These are phyloP conservation scores for Sporisorium sorghi DNA, from an alignment of 1,284 basidiomycete genomes.

Conservation along the genomic window DNA sequence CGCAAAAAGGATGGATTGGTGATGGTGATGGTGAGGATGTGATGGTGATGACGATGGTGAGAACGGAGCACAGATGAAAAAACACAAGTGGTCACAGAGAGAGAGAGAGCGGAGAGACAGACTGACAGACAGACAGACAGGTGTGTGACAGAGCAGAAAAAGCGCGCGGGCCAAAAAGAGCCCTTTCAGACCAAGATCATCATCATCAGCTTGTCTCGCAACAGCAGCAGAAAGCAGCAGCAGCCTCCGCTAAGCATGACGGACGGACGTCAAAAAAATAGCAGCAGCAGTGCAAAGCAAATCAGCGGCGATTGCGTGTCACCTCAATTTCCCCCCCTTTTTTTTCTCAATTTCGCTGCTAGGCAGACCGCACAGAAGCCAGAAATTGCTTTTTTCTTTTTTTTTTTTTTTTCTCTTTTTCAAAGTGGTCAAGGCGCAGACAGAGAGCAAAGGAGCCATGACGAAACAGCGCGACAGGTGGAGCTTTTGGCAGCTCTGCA, in stretches of 20 bases:
- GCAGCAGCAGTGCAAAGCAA: no score
- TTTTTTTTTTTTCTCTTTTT: neutral
- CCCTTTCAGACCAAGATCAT: neutral
- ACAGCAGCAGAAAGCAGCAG: no score
- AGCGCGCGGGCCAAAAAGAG: neutral
- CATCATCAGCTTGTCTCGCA: neutral
- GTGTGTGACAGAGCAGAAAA: neutral
- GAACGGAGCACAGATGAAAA: neutral
- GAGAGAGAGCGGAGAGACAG: neutral
- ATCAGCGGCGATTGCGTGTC: no score
- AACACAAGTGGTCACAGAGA: neutral
- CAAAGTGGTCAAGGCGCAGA: constrained; percentile 12
- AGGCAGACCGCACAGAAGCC: no score
- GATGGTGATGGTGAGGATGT: neutral
- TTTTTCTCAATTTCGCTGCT: no score
- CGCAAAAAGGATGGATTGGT: neutral
- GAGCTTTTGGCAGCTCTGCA: neutral
- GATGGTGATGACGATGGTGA: neutral
- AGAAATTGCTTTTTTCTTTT: constrained; percentile 3
- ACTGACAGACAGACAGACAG: neutral
- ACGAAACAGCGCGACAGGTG: constrained; percentile 13
- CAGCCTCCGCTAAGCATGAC: no score
- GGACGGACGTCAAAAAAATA: no score
- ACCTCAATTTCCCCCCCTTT: no score
- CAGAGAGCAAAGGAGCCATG: constrained; percentile 12